Base-by-base conservation (phyloP, 2,329 filamentous ascomycete species). In the Conoideocrella luteorostrata region DNA sequence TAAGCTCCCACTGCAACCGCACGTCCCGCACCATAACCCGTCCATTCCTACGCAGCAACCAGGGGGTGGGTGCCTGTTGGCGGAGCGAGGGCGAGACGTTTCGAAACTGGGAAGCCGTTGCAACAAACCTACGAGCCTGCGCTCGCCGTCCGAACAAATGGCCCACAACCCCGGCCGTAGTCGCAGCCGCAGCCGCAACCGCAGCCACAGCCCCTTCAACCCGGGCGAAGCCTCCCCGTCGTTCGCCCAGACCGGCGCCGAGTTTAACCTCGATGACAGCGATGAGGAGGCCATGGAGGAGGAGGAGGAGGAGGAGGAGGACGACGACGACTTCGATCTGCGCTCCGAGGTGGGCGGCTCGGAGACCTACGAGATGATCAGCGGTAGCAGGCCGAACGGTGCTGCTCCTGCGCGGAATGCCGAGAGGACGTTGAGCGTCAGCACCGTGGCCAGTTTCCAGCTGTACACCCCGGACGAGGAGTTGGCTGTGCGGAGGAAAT, bases 391-490 rank as follows among this genome's bases (percentile, higher is more conserved):
- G 15, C n/a, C n/a, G 9, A 10, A 5, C 24, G 17, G 13, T 13
- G 7, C 13, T 26, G 23, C 12, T 39, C 3, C n/a, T 15, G 15
- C 13, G 26, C 32, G 5, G 7, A 12, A 15, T 10, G 15, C 20
- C 3, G 50, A 53, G 7, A 41, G 45, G 18, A 43, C 47, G 17
- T 26, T 45, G 32, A 63, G 60, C 46, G 51, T 41, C 21, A 60
- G 58, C 49, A 62, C 64, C 13, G 52, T 56, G 28, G 62, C 63
- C 13, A 65, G 63, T 52, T 65, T 61, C 46, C 59, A 64, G 56
- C 56, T 65, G 17, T 78, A 75, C 46, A 74, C 74, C 3, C 65
- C 69, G 0, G 82, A 89, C 43, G 89, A 96, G 61, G 89, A 94
- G 58, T 67, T 62, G 18, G 69, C 71, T 4, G 82, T 94, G 7